Evolutionary conservation across 2,329 filamentous ascomycete species (phyloP).

Genomic region (Diaporthe destruens): DNA sequence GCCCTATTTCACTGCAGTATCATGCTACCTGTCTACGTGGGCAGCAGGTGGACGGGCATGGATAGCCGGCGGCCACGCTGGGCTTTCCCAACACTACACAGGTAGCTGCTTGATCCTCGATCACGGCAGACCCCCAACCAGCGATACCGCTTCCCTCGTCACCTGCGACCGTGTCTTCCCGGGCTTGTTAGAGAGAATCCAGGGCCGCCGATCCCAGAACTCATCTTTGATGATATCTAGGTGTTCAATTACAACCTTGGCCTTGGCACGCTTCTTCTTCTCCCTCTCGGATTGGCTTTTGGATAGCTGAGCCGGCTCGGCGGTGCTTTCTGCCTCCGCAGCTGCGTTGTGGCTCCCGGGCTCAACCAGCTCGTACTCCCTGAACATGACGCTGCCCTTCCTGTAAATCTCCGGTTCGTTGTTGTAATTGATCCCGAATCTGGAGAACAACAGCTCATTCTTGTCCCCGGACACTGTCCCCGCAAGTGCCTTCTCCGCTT

Average conservation of each 20-base stretch:
- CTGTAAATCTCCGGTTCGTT: slow-evolving; percentile 93
- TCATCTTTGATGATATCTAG: slow-evolving; percentile 95
- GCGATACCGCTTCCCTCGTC: slow-evolving; percentile 46
- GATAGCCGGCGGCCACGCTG: too few relatives aligned
- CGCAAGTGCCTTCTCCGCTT: slow-evolving; percentile 84
- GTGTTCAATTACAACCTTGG: slow-evolving; percentile 84
- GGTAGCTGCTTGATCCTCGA: background rate
- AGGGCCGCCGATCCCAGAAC: slow-evolving; percentile 91
- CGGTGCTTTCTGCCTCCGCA: slow-evolving; percentile 60
- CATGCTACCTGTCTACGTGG: too few relatives aligned
- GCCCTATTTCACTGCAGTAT: background rate
- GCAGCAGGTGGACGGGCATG: too few relatives aligned
- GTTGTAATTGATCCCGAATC: slow-evolving; percentile 96
- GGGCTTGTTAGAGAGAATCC: slow-evolving; percentile 82
- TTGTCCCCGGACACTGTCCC: slow-evolving; percentile 90
- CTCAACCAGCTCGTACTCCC: slow-evolving; percentile 82
- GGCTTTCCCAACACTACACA: background rate
- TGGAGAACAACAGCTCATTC: slow-evolving; percentile 93
- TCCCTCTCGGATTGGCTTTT: slow-evolving; percentile 88
- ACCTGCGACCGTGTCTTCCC: slow-evolving; percentile 76
- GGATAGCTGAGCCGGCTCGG: slow-evolving; percentile 71
- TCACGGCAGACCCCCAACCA: background rate
- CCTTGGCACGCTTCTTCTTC: slow-evolving; percentile 83
- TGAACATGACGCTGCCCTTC: slow-evolving; percentile 91
- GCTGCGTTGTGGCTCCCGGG: slow-evolving; percentile 61